Evolutionary conservation across 306 rosid species (phyloP), one percentile per base, ranked within the genome.

Genomic region (Sophora flavescens): DNA sequence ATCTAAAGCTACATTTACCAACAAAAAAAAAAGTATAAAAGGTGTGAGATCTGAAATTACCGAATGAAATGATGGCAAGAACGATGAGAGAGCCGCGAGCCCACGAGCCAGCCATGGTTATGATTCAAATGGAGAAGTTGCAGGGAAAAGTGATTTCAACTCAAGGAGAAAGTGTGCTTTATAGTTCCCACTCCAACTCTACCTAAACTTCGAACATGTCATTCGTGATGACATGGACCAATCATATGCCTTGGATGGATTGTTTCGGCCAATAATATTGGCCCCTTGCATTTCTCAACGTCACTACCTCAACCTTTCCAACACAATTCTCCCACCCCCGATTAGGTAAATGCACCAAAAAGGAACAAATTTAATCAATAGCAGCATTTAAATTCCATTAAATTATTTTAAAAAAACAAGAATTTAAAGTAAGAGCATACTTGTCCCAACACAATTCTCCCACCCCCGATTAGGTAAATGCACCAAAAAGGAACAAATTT

Each of bases 81-180:
- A 90, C 88, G 63, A 85, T 65, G 77, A 92, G 72, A 68, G 97
- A 87, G 59, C 83, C 84, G 70, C 83, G 87, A 18, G 90, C 83
- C 75, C 87, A 74, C 58, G 91, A 89, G 91, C 96, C 80, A 89
- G 89, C 86, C 97, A 92, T 92, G 77, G 82, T 61, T 33, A 6
- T 26, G 44, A 14, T 35, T 62, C 67, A n/a, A 41, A 17, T 62
- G 47, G 67, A 6, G 18, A 63, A 8, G 54, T 59, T n/a, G 51
- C n/a, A n/a, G n/a, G 47, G 5, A 4, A 5, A 12, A 13, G 52
- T 8, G 6, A 47, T 1, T 39, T 39, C 44, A 35, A 30, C 32
- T 30, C 3, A 30, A 30, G 2, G 32, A 9, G 47, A 41, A 41
- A 30, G 80, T 50, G 13, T 12, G 4, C 47, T 86, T 79, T 88